Percentiles rank a stretch among this genome's conserved stretches.
Evolutionary conservation across 805 yeast species (phyloP).

Genomic region (Sugiyamaella floridensis): DNA sequence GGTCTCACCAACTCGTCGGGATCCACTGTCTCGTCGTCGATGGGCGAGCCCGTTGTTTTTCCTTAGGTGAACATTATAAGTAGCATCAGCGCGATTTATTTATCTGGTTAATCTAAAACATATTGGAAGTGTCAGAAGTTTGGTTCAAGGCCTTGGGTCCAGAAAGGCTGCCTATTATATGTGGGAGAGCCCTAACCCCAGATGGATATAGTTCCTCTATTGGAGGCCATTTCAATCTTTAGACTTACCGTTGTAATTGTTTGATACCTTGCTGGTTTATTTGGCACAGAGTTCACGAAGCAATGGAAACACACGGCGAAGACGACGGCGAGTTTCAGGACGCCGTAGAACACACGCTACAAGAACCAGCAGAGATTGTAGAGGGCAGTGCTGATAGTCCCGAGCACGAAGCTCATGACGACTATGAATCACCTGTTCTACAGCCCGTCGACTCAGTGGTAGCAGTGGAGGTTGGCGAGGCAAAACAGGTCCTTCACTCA

Average conservation of each 20-base stretch:
- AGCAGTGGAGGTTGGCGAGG: conserved; percentile 2
- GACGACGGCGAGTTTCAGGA: not conserved
- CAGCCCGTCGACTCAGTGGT: conserved; percentile 6
- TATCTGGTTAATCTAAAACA: too few species aligned
- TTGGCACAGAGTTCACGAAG: not conserved
- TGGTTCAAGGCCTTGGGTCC: too few species aligned
- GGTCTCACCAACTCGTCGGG: conserved; percentile 10
- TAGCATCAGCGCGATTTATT: too few species aligned
- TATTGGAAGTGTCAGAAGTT: too few species aligned
- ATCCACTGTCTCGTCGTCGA: conserved; percentile 3
- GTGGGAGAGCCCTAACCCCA: too few species aligned
- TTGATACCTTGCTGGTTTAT: not conserved
- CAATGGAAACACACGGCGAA: not conserved
- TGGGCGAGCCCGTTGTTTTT: not conserved
- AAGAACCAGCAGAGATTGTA: too few species aligned
- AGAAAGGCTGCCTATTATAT: too few species aligned
- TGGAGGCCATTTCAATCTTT: too few species aligned
- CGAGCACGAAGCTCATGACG: conserved; percentile 11
- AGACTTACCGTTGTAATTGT: too few species aligned
- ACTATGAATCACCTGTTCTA: conserved; percentile 8
- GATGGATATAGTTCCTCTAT: too few species aligned
- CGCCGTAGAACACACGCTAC: not conserved
- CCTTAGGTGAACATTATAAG: too few species aligned
- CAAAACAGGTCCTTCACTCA: not conserved
- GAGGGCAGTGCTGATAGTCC: not conserved